A percentile compares a stretch with the other conserved stretches of the same genome.
Evolutionary conservation across 2,329 filamentous ascomycete species (phyloP).

Genomic region (Metarhizium robertsii): DNA sequence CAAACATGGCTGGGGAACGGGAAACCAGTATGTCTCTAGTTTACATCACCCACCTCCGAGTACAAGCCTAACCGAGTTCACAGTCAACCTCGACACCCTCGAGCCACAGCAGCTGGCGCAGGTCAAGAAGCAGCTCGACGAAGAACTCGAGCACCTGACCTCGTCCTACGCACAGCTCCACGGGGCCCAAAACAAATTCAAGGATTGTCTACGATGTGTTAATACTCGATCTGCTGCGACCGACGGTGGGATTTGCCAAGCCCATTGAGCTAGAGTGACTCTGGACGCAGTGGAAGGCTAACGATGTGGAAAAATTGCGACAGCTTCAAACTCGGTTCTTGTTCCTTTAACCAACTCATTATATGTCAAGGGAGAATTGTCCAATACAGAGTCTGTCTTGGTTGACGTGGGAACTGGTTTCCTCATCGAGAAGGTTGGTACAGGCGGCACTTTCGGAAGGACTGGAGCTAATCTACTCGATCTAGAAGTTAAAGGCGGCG

Average conservation of each 20-base stretch:
- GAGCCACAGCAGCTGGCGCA: conserved; percentile 77
- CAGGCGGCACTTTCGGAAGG: neutral
- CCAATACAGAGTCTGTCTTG: conserved; percentile 66
- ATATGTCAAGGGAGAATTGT: conserved; percentile 79
- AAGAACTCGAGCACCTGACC: conserved; percentile 91
- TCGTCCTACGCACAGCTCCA: conserved; percentile 83
- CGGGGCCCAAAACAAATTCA: conserved; percentile 83
- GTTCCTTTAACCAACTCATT: conserved; percentile 93
- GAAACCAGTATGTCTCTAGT: conserved; percentile 18
- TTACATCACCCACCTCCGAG: neutral
- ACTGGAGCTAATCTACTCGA: conserved; percentile 4
- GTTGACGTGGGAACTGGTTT: conserved; percentile 94
- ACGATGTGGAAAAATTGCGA: neutral
- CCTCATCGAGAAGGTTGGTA: conserved; percentile 75
- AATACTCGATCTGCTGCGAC: conserved; percentile 28
- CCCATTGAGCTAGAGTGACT: neutral
- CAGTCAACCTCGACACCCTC: conserved; percentile 63
- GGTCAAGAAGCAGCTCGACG: conserved; percentile 92
- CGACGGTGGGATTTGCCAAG: conserved; percentile 16
- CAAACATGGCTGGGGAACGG: conserved; percentile 23
- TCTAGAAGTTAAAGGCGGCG: conserved; percentile 43
- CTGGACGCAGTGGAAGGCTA: neutral
- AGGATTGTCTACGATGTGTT: conserved; percentile 78
- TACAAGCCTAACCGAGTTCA: neutral
- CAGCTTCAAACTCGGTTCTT: conserved; percentile 50